Evolutionary conservation across 805 yeast species (phyloP), one percentile per base, ranked within the genome.

Genomic region (Saturnispora zaruensis): DNA sequence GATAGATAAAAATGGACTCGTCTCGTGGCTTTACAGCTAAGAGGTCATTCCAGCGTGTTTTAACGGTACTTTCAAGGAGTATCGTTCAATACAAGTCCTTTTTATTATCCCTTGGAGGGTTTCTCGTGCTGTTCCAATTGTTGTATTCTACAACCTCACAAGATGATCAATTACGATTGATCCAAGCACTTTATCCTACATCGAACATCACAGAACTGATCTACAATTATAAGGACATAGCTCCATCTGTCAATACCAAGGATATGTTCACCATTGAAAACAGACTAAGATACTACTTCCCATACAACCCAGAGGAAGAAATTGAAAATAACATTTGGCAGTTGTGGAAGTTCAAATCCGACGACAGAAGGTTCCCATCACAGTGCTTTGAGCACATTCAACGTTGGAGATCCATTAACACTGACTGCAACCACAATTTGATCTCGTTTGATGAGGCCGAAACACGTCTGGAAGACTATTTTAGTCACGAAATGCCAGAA

Each of bases 401-500:
- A 51, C 56, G 68, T 52, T 66, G 70, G 70, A 58, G 65, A 53
- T 47, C 53, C 7, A 55, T 57, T 32, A 65, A 66, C 53, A 59
- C 60, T 26, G 60, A 62, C 48, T 63, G 56, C 49, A 57, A 65
- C 48, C 63, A 65, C 53, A 61, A 63, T 51, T 51, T 64, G 25
- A 47, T 63, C 36, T 55, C 66, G 3, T 50, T 65, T 43, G 58
- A 56, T 13, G 67, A 63, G 25, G 66, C 65, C 11, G 62, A 62
- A 51, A 58, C 54, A 18, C 59, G 53, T 44, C 60, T 64, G 7
- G 58, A 54, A 21, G 59, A 64, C 47, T 57, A 57, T 43, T 54
- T 65, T 36, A 57, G 53, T 36, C 58, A 58, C 28, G 61, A 57
- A 25, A 66, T 76, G 28, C 84, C 84, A 0, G 80, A 77, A 53